A percentile compares a stretch with the other conserved stretches of the same genome.
These are phyloP conservation scores for Thalassiosira exigua DNA, from an alignment of 352 stramenopile genomes.

Conservation along the genomic window DNA sequence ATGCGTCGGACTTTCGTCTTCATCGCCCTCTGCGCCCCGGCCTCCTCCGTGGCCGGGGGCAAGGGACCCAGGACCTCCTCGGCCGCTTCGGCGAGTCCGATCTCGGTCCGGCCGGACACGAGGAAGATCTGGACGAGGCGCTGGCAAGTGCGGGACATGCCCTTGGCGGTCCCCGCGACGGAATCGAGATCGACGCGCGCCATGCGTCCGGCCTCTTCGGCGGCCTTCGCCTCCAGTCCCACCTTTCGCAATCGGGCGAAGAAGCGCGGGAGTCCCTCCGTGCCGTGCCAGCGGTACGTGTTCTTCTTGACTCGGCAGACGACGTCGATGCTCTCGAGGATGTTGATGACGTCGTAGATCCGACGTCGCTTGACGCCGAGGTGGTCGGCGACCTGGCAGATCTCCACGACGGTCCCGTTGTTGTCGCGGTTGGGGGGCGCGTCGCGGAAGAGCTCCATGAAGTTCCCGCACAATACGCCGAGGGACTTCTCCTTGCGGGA, in stretches of 20 bases:
- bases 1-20: conserved; percentile 95
- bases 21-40: conserved; percentile 46
- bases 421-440: conserved; percentile 44
- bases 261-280: conserved; percentile 64
- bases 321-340: conserved; percentile 94
- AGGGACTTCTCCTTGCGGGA: conserved; percentile 80
- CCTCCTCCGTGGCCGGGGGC: conserved; percentile 3
- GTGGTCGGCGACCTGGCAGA: conserved; percentile 59
- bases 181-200: no score
- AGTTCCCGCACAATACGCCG: conserved; percentile 73
- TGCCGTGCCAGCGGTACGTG: conserved; percentile 88
- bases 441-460: conserved; percentile 66
- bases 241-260: conserved; percentile 76
- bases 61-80: conserved; percentile 90
- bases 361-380: conserved; percentile 91
- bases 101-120: conserved; percentile 88
- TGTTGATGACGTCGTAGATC: conserved; percentile 99
- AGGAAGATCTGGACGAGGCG: conserved; percentile 96
- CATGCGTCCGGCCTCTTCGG: no score
- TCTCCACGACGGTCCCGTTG: conserved; percentile 80
- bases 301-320: conserved; percentile 96
- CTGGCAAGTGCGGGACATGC: conserved; percentile 91
- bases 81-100: conserved; percentile 92
- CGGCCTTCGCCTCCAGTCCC: conserved; percentile 47
- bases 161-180: no score